These are phyloP conservation scores for Paspalum notatum DNA, from an alignment of 176 grass and related monocot genomes.

Conservation along the genomic window DNA sequence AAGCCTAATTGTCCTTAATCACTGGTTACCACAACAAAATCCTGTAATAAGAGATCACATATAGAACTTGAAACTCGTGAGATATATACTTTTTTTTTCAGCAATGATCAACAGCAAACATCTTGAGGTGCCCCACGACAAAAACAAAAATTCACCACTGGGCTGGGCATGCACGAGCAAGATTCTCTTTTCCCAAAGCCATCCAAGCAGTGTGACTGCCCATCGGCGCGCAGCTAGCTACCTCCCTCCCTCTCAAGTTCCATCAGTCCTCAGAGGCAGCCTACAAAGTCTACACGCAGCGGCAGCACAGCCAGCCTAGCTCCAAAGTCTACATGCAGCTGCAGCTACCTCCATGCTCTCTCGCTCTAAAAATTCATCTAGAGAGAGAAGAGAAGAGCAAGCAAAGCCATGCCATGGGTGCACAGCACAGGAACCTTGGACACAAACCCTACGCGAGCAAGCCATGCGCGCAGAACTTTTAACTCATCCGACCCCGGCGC, in stretches of 20 bases:
- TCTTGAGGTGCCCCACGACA: slow-evolving; percentile 25
- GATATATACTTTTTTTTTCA: background rate
- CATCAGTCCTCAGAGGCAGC: slow-evolving; percentile 44
- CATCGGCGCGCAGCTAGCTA: slow-evolving; percentile 22
- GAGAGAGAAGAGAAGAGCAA: background rate
- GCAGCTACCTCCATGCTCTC: slow-evolving; percentile 22
- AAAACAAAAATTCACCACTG: slow-evolving; percentile 26
- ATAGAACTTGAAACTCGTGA: background rate
- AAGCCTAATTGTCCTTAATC: background rate
- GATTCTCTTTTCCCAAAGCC: slow-evolving; percentile 57
- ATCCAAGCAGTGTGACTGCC: slow-evolving; percentile 37
- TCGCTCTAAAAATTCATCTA: background rate
- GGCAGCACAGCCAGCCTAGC: background rate
- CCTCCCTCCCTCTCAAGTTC: slow-evolving; percentile 54
- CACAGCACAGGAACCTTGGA: slow-evolving; percentile 51
- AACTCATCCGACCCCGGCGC: slow-evolving; percentile 47
- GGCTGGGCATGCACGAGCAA: slow-evolving; percentile 45
- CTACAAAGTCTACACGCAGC: slow-evolving; percentile 42
- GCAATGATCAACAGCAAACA: slow-evolving; percentile 15
- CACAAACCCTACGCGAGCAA: slow-evolving; percentile 63
- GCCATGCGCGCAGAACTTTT: slow-evolving; percentile 43
- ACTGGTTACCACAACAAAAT: background rate
- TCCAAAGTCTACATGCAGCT: slow-evolving; percentile 35
- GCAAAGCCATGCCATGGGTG: background rate
- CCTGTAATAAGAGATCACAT: background rate